Base-by-base conservation (phyloP, 2,329 filamentous ascomycete genomes). In the Mariannaea elegans region DNA sequence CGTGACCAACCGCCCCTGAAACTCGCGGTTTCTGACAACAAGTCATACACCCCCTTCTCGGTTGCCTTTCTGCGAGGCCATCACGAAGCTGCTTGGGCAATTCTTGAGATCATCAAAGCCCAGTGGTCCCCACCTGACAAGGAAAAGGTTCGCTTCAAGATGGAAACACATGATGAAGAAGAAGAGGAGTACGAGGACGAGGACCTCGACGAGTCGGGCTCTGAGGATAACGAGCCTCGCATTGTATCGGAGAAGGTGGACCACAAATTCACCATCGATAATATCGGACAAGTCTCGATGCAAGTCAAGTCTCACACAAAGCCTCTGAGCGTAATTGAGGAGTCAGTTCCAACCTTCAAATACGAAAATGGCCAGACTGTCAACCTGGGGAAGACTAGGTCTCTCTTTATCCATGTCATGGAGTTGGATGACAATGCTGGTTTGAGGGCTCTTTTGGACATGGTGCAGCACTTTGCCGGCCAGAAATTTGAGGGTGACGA, bases 221-320 rank as follows among this genome's bases (percentile, higher is more conserved):
- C 65, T 8, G 50, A 77, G 1, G 76, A 74, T 2, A 73, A 75
- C 4, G 75, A 78, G 41, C 80, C 80, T 16, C 76, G 77, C 7
- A 80, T 87, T 38, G 77, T 80, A 46, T 77, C 77, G 14, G 83
- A 89, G 59, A 79, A 88, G 38, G 77, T 92, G 24, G 84, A 90
- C 65, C 85, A 89, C 12, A 80, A 84, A 32, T 92, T 91, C 72
- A 95, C 92, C 0, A 84, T 94, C 51, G 90, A 95, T 14, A 87
- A 92, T 65, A 82, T 95, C 57, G 90, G 90, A 0, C 84, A 91
- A 64, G 80, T 90, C 4, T 86, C 85, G 0, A 88, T 84, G 70
- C 82, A 89, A 55, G 89, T 93, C 59, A 88, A 91, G 71, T 91
- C 90, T 56, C 76, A 80, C 14, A 76, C 83, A 8, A 81, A 81